Evolutionary conservation across 2,329 filamentous ascomycete genomes (phyloP).

Genomic region (Trichoderma aggressivum): DNA sequence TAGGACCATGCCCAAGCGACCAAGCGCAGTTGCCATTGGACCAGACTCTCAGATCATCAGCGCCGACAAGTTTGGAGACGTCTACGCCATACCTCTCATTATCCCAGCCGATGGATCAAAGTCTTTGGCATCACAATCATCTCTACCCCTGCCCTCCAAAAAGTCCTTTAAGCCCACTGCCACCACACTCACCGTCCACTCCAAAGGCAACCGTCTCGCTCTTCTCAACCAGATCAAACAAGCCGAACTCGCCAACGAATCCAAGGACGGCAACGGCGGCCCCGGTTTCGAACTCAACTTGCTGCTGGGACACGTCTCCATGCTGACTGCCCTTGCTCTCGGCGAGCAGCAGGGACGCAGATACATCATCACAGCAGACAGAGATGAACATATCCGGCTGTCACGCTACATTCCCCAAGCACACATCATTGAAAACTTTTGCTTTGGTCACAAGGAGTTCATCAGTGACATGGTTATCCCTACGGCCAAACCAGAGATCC

Average conservation of each 20-base stretch:
- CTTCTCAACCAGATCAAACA: constrained; percentile 56
- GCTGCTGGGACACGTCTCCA: constrained; percentile 88
- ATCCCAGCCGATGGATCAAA: constrained; percentile 19
- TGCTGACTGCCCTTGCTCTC: constrained; percentile 74
- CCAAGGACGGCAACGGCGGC: constrained; percentile 33
- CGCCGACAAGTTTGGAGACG: constrained; percentile 96
- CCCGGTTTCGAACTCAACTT: constrained; percentile 69
- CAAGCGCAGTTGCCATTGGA: constrained; percentile 70
- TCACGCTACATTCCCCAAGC: constrained; percentile 78
- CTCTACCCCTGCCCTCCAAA: constrained; percentile 22
- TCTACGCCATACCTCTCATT: constrained; percentile 76
- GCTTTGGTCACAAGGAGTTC: constrained; percentile 83
- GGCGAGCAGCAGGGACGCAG: constrained; percentile 41
- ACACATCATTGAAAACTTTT: constrained; percentile 85
- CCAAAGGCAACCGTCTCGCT: constrained; percentile 58
- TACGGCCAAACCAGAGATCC: constrained; percentile 49
- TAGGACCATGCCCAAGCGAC: constrained; percentile 85
- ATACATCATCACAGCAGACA: constrained; percentile 56
- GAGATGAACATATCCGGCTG: constrained; percentile 77
- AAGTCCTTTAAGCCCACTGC: constrained; percentile 47
- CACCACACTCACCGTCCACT: constrained; percentile 61
- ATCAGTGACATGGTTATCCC: constrained; percentile 72
- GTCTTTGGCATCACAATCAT: constrained; percentile 18
- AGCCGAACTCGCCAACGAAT: constrained; percentile 32
- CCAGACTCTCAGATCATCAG: constrained; percentile 71